A percentile compares a stretch with the other conserved stretches of the same genome.
Conservation (phyloP, 2,329 filamentous ascomycete genomes). For the Lojkania enalia region DNA sequence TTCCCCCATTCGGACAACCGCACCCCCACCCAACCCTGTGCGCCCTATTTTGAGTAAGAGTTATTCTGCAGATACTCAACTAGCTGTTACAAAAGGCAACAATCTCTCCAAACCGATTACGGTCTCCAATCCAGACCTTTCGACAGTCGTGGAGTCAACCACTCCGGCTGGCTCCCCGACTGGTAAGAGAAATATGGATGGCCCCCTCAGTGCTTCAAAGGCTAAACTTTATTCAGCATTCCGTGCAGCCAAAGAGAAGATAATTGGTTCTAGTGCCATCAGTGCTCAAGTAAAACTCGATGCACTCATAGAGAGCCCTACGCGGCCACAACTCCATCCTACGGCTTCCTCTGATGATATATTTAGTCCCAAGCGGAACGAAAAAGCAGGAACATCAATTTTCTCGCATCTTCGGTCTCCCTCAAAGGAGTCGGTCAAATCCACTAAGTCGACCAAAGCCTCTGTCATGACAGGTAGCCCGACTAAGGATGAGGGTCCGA, state of each 20-base stretch:
- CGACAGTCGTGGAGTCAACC: slow-evolving; percentile 51
- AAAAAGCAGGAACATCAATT: slow-evolving; percentile 31
- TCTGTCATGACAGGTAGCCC: slow-evolving; percentile 33
- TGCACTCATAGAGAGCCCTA: slow-evolving; percentile 46
- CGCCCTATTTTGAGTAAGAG: slow-evolving; percentile 63
- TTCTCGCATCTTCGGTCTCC: slow-evolving; percentile 42
- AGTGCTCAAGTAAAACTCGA: slow-evolving; percentile 64
- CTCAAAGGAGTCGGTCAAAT: slow-evolving; percentile 41
- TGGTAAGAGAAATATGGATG: slow-evolving; percentile 63
- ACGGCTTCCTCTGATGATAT: slow-evolving; percentile 38
- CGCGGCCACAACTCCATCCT: slow-evolving; percentile 28
- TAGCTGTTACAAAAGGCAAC: slow-evolving; percentile 43
- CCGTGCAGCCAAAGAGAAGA: slow-evolving; percentile 81
- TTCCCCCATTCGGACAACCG: slow-evolving; percentile 53
- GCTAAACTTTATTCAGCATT: slow-evolving; percentile 89
- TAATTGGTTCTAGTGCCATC: slow-evolving; percentile 71
- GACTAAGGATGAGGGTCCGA: slow-evolving; percentile 45
- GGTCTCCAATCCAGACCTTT: slow-evolving; percentile 49
- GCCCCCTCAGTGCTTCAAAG: slow-evolving; percentile 87
- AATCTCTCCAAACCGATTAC: slow-evolving; percentile 51
- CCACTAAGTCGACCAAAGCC: slow-evolving; percentile 30
- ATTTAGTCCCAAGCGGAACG: slow-evolving; percentile 39
- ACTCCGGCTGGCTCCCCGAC: slow-evolving; percentile 61
- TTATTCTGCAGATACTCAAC: slow-evolving; percentile 57
- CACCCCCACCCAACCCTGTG: slow-evolving; percentile 23